Evolutionary conservation across 1,139 yeast genomes (phyloP).

Genomic region (Groenewaldozyma sp.): DNA sequence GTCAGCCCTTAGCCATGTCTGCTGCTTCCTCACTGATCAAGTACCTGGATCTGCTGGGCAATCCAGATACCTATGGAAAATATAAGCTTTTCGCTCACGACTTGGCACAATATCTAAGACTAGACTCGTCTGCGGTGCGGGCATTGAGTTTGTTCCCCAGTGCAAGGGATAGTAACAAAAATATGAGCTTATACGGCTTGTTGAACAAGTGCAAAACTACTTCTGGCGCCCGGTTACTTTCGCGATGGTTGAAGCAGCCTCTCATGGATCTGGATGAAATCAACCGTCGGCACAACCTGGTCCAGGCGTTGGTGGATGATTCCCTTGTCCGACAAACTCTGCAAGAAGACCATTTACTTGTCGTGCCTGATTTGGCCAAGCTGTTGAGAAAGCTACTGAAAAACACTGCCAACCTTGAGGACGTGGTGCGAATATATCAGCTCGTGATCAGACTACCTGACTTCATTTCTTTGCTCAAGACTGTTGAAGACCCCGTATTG

Average conservation of each 20-base stretch:
- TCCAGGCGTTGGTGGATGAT: constrained; percentile 63
- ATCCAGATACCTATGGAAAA: constrained; percentile 40
- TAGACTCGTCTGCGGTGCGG: constrained; percentile 81
- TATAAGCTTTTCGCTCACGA: constrained; percentile 56
- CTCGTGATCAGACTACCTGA: constrained; percentile 64
- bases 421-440: constrained; percentile 85
- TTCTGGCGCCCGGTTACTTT: constrained; percentile 75
- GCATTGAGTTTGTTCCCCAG: constrained; percentile 81
- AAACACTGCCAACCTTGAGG: constrained; percentile 57
- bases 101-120: constrained; percentile 68
- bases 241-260: constrained; percentile 96
- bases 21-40: constrained; percentile 53
- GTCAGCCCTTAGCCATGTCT: constrained; percentile 38
- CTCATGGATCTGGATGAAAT: constrained; percentile 56
- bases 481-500: constrained; percentile 20
- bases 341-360: constrained; percentile 57
- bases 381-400: constrained; percentile 55
- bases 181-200: constrained; percentile 68
- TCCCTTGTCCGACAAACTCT: constrained; percentile 50
- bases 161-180: constrained; percentile 39
- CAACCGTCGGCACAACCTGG: constrained; percentile 59
- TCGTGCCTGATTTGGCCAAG: constrained; percentile 77
- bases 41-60: constrained; percentile 58
- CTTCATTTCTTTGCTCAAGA: constrained; percentile 40
- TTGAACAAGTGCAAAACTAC: constrained; percentile 79